A percentile compares a stretch with the other conserved stretches of the same genome.
Conservation (phyloP, 208 protist genomes). For the Acanthamoeba sp. region DNA sequence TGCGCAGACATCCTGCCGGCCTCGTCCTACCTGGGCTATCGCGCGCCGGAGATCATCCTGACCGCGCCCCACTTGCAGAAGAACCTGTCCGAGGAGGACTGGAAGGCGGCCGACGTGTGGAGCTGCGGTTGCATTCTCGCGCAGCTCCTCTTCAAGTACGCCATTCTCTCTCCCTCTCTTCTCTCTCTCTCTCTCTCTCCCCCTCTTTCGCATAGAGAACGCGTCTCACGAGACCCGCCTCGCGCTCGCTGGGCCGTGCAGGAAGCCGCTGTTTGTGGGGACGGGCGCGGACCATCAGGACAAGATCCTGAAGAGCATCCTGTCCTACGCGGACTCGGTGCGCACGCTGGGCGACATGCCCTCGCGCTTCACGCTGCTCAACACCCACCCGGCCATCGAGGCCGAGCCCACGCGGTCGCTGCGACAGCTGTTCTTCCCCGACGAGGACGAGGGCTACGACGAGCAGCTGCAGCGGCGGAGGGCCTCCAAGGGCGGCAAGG, state of each 20-base stretch:
- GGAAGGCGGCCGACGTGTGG: conserved; percentile 70
- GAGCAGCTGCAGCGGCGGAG: not conserved
- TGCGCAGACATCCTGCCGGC: conserved; percentile 8
- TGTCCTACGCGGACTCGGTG: conserved; percentile 27
- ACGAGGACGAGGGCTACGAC: not conserved
- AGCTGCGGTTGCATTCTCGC: conserved; percentile 60
- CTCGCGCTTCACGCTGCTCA: conserved; percentile 34
- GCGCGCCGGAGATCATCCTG: conserved; percentile 65
- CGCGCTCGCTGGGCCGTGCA: not conserved
- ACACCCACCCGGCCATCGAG: conserved; percentile 22
- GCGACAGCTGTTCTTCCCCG: not conserved
- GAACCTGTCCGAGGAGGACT: conserved; percentile 1
- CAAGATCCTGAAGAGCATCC: conserved; percentile 50
- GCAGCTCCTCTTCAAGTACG: conserved; percentile 42
- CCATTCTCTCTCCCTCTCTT: not conserved
- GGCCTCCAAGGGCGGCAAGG: not conserved
- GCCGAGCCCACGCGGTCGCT: conserved; percentile 26
- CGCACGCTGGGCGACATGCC: conserved; percentile 46
- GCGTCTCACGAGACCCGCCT: no score
- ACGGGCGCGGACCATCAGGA: conserved; percentile 22
- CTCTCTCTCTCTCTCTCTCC: not conserved
- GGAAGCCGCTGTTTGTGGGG: conserved; percentile 45
- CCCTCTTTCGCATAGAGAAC: no score
- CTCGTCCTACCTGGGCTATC: conserved; percentile 42
- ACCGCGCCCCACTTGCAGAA: conserved; percentile 52